Evolutionary conservation across 345 rosid genomes (phyloP).

Genomic region (Eutrema heterophyllum): DNA sequence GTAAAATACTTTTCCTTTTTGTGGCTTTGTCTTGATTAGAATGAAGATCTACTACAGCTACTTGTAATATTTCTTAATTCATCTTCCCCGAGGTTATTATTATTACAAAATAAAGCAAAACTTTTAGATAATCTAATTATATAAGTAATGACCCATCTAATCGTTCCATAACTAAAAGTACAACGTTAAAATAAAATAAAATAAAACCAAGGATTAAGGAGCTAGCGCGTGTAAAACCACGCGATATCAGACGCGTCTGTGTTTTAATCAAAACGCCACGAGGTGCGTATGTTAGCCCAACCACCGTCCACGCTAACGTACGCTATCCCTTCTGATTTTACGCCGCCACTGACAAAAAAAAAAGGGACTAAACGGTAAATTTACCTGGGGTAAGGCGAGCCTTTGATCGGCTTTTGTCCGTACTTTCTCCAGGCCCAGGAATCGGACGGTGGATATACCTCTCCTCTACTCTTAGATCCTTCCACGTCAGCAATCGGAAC

Average conservation of each 20-base stretch:
- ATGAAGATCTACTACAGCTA: constrained; percentile 24
- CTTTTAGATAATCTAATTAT: not conserved
- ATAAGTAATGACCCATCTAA: not conserved
- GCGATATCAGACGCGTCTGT: not conserved
- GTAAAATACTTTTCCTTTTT: constrained; percentile 17
- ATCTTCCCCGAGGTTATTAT: constrained; percentile 17
- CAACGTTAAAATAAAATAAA: too few species aligned
- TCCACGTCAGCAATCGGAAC: constrained; percentile 61
- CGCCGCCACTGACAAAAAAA: constrained; percentile 14
- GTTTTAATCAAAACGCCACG: not conserved
- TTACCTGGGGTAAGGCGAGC: constrained; percentile 77
- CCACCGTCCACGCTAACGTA: constrained; percentile 22
- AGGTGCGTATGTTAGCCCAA: constrained; percentile 28
- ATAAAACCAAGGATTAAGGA: not conserved
- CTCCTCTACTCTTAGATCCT: constrained; percentile 51
- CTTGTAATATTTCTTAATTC: constrained; percentile 17
- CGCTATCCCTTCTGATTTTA: not conserved
- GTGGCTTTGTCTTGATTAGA: not conserved
- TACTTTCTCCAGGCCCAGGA: constrained; percentile 89
- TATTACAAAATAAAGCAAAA: not conserved
- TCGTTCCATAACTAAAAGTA: not conserved
- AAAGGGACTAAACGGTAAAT: constrained; percentile 13
- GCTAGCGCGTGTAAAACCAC: constrained; percentile 15
- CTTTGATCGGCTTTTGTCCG: constrained; percentile 85
- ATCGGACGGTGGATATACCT: constrained; percentile 66